A percentile compares a stretch with the other conserved stretches of the same genome.
Evolutionary conservation across 192 early-diverging fungal species (phyloP).

Genomic region (Podila epigama): DNA sequence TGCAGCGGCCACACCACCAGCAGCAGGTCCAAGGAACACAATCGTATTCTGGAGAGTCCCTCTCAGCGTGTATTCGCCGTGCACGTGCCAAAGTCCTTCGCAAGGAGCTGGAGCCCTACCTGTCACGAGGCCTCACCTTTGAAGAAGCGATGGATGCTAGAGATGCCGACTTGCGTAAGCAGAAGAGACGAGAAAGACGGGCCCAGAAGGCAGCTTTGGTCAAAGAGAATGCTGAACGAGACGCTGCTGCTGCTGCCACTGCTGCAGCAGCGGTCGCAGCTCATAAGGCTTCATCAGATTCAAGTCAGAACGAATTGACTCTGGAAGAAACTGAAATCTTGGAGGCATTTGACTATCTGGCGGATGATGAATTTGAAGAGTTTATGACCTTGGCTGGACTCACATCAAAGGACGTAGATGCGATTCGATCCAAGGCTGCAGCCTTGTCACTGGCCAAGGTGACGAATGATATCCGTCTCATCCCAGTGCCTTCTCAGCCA

Average conservation of each 20-base stretch:
- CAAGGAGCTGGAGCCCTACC: slow-evolving; percentile 29
- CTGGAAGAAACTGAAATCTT: slow-evolving; percentile 35
- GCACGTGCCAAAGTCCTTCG: slow-evolving; percentile 20
- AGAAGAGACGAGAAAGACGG: slow-evolving; percentile 10
- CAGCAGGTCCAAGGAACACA: not conserved
- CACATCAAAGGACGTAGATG: slow-evolving; percentile 18
- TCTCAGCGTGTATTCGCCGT: slow-evolving; percentile 16
- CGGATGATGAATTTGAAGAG: slow-evolving; percentile 36
- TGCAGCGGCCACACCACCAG: not conserved
- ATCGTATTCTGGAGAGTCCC: not conserved
- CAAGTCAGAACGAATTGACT: not conserved
- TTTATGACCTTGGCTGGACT: slow-evolving; percentile 35
- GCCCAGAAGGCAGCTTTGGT: slow-evolving; percentile 17
- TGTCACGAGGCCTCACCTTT: slow-evolving; percentile 15
- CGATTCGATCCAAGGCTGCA: slow-evolving; percentile 23
- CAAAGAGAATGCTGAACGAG: slow-evolving; percentile 24
- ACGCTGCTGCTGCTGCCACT: slow-evolving; percentile 4
- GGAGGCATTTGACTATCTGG: slow-evolving; percentile 43
- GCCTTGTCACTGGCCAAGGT: slow-evolving; percentile 34
- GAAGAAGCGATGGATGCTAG: slow-evolving; percentile 19
- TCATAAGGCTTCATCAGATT: not conserved
- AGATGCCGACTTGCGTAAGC: slow-evolving; percentile 6
- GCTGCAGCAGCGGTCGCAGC: slow-evolving; percentile 5
- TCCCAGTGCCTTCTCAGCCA: not conserved
- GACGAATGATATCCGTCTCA: slow-evolving; percentile 29